Evolutionary conservation across 495 filamentous ascomycete species (phyloP), one percentile per base, ranked within the genome.

Genomic region (Podospora anserina): DNA sequence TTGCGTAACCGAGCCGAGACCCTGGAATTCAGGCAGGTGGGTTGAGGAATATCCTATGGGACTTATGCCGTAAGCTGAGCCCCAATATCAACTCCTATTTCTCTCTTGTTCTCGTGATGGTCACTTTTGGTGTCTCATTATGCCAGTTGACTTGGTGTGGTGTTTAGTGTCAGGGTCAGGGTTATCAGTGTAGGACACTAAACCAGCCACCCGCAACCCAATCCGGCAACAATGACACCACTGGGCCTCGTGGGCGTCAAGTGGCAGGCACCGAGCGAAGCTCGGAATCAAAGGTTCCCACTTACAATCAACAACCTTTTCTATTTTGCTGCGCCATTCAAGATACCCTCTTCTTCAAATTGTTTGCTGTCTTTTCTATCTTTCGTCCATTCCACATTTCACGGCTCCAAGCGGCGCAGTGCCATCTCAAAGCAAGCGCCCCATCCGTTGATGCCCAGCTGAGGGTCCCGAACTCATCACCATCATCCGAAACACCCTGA

Each of bases 321-420:
- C 71, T 65, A 67, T 68, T 39, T 63, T 62, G 63, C 68, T 64
- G 64, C 68, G 68, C 66, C 58, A 15, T 63, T 67, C 68, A 61
- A 70, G 66, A 61, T 59, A 62, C 67, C 54, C 39, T 49, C 13
- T 49, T 62, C 65, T 63, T 67, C 69, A 72, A 67, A 57, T 56
- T 61, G 64, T 74, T 75, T 71, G 39, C 15, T 32, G 30, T 49
- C 9, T 16, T 49, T 49, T 49, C 39, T 49, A 49, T 49, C 13
- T 13, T 49, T 49, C 15, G 0, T 49, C 9, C 2, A 18, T 16
- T 13, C 2, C 39, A 27, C 9, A 58, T 15, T 16, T 6, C 39
- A 5, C 39, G 13, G 15, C 39, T 49, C 39, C 9, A 49, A 49
- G 39, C 39, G 15, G 39, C 39, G 13, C 39, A 49, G 39, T 16